Conservation (phyloP, 108 stramenopile genomes). For the Fragilaria crotonensis region DNA sequence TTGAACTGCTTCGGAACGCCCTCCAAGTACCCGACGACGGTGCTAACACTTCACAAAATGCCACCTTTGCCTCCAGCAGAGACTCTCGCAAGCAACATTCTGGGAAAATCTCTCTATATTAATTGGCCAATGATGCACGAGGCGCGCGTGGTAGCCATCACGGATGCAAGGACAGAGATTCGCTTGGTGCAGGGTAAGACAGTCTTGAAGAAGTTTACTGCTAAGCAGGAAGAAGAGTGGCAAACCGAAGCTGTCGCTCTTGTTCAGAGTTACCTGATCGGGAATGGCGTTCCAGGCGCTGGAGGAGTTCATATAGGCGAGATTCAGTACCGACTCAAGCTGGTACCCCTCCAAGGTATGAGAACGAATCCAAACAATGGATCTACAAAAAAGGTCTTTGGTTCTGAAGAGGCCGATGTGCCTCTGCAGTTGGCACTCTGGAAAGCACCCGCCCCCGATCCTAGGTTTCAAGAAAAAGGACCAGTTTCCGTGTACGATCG, state of each 20-base stretch:
- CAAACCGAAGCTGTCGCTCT: slow-evolving; percentile 47
- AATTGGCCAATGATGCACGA: slow-evolving; percentile 99
- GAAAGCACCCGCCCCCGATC: slow-evolving; percentile 89
- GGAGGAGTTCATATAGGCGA: slow-evolving; percentile 88
- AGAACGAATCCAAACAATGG: slow-evolving; percentile 81
- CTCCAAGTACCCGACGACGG: slow-evolving; percentile 83
- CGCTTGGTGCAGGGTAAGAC: slow-evolving; percentile 42
- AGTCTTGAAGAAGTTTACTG: slow-evolving; percentile 31
- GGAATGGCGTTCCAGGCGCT: slow-evolving; percentile 67
- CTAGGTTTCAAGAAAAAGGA: slow-evolving; percentile 84
- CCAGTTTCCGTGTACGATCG: slow-evolving; percentile 75
- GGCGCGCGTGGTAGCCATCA: slow-evolving; percentile 86
- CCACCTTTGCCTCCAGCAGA: slow-evolving; percentile 64
- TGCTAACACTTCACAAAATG: slow-evolving; percentile 66
- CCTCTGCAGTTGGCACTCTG: slow-evolving; percentile 92
- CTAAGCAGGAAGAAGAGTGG: slow-evolving; percentile 54
- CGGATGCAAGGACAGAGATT: slow-evolving; percentile 62
- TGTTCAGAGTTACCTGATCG: slow-evolving; percentile 67
- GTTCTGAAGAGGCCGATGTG: slow-evolving; percentile 88
- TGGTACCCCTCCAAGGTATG: slow-evolving; percentile 92
- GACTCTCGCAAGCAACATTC: slow-evolving; percentile 57
- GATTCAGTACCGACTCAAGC: slow-evolving; percentile 74
- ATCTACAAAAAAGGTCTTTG: slow-evolving; percentile 84
- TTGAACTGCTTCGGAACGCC: slow-evolving; percentile 84
- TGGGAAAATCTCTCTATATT: slow-evolving; percentile 84